These are phyloP conservation scores for Starmerella floris DNA, from an alignment of 805 yeast species.

Conservation along the genomic window DNA sequence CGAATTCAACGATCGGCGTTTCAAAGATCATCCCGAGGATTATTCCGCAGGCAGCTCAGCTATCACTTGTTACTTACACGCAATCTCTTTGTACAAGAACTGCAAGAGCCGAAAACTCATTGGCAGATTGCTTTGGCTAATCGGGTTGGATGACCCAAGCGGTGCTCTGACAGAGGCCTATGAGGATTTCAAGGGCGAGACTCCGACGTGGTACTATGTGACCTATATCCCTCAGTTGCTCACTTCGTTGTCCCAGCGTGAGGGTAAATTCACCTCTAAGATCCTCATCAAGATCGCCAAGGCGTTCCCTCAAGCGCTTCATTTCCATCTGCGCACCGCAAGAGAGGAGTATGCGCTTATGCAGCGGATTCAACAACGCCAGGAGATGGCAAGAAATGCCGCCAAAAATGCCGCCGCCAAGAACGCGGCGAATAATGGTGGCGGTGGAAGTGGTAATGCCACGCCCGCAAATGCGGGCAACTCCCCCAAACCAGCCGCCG, in stretches of 20 bases:
- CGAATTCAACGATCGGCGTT: conserved; percentile 74
- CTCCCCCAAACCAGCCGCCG: neutral
- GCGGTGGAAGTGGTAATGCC: neutral
- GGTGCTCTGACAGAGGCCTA: conserved; percentile 78
- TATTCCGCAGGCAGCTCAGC: conserved; percentile 84
- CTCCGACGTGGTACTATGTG: conserved; percentile 99
- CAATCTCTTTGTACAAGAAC: conserved; percentile 90
- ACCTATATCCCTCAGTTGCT: conserved; percentile 90
- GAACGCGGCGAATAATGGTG: neutral
- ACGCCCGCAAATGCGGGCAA: neutral
- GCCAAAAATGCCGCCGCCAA: neutral
- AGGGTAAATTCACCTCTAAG: conserved; percentile 77
- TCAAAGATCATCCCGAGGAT: conserved; percentile 70
- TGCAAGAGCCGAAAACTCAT: conserved; percentile 77
- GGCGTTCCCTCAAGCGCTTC: conserved; percentile 93
- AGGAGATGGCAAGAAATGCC: neutral
- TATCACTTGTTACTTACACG: conserved; percentile 88
- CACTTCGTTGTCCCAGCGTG: conserved; percentile 79
- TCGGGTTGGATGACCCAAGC: conserved; percentile 73
- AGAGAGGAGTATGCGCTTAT: conserved; percentile 84
- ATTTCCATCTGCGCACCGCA: conserved; percentile 88
- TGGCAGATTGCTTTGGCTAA: conserved; percentile 85
- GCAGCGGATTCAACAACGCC: conserved; percentile 38
- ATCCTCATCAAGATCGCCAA: conserved; percentile 86
- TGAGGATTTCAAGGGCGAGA: conserved; percentile 85